Evolutionary conservation across 352 stramenopile species (phyloP), one percentile per base, ranked within the genome.

Genomic region (Peronospora belbahrii): DNA sequence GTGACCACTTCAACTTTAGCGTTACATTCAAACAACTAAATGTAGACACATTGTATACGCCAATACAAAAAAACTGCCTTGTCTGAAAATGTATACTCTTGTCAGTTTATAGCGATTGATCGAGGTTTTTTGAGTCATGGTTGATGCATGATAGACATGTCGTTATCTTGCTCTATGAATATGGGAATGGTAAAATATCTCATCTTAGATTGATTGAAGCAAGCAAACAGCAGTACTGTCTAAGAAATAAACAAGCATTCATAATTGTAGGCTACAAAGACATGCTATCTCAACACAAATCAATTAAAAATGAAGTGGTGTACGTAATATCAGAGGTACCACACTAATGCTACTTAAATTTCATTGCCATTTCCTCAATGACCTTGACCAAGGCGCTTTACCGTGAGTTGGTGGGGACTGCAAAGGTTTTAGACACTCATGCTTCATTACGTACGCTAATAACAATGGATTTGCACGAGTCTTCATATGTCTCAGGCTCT

Each of bases 371-470:
- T 4, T n/a, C 38, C 19, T 1, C 14, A 7, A 89, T 85, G 75
- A 65, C 65, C 48, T 54, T 89, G 25, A 40, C 25, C 17, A 70
- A 65, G 32, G 43, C 72, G 37, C 48, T 89, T 30, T 93, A 90
- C 53, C 74, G 78, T 7, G 81, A 93, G 20, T 48, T 93, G 48
- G 56, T 90, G 32, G 34, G 48, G 23, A 56, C 51, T 11, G 74
- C 75, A 25, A 66, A 64, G 43, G 50, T 71, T 28, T 65, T 89
- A 35, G 78, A 93, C 62, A 52, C 65, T 22, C 63, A 81, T 33
- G 60, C 59, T 24, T 58, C 72, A 8, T 53, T 90, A 18, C 78
- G 79, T 8, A 70, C 78, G 22, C 56, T 88, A 11, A 31, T 93
- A 0, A 84, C 77, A 24, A 70, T 64, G 7, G 81, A 75, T 24